Evolutionary conservation across 164 flowering plant species (phyloP), one percentile per base, ranked within the genome.

Genomic region (Cinnamomum micranthum): DNA sequence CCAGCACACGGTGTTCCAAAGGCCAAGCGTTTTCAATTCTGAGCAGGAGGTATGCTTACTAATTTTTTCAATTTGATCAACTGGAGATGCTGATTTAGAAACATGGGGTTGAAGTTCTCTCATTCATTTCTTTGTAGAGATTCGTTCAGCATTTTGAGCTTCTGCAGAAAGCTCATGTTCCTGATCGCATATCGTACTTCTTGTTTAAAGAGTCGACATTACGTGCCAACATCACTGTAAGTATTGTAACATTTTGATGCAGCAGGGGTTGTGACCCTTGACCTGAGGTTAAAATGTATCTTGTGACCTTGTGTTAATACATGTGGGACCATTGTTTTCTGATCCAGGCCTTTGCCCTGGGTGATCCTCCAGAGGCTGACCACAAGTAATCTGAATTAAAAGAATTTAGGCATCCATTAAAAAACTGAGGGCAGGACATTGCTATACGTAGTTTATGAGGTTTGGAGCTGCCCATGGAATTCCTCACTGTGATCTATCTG

Each of bases 71-170:
- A 69, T 70, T 19, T 19, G 22, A 0, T 68, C 64, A 23, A 6
- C 27, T 50, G 33, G 14, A 50, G 10, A 50, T 51, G 13, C 24
- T 50, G 14, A 12, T 73, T 12, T 31, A 59, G 65, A 27, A 60
- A 3, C 9, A 20, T 71, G 65, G 19, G 23, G 17, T 71, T 19
- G 9, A 28, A 33, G 24, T 52, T 10, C 28, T 62, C 73, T 69
- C 41, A 10, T 23, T 75, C 3, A 10, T 71, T 69, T 73, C 47
- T 71, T 58, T 55, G 80, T 28, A 94, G 99, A 89, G 86, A 84
- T 96, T 96, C 77, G 73, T 82, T 71, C 99, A 96, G 80, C 98
- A 92, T 82, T 96, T 96, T 82, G 98, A 94, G 80, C 97, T 91
- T 71, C 87, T 96, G 66, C 97, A 86, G 65, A 94, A 87, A 78